Evolutionary conservation across 2,329 filamentous ascomycete species (phyloP), one percentile per base, ranked within the genome.

Genomic region (Fusarium pininemorale): DNA sequence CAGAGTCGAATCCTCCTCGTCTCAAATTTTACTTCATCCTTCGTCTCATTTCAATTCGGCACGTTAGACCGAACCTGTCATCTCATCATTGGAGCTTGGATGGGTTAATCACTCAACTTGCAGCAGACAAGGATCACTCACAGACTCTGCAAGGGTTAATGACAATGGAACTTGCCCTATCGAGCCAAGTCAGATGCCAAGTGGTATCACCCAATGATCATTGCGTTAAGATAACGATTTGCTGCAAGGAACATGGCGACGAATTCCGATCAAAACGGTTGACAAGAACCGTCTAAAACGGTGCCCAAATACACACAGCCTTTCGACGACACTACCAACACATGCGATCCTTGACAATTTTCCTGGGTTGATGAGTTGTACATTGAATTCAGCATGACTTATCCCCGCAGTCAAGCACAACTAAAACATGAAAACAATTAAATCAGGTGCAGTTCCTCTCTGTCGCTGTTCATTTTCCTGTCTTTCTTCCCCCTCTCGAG

Each of bases 161-260:
- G 24, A 24, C 32, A 58, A 14, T 59, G 42, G 26, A 48, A 41
- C 55, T 68, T 68, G 47, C 66, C 66, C n/a, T 37, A 42, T 69
- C 38, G 28, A 63, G 66, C 60, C 54, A 63, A 42, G 66, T 24
- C 55, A 55, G 30, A 47, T 59, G 67, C 53, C 62, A 60, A 53
- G 50, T 39, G 20, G 12, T 16, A 48, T 66, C 42, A 39, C 35
- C 66, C 70, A 73, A 73, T 73, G 6, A 48, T 22, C 30, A 3
- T 12, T 16, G 12, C 38, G 55, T 42, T 37, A 50, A 61, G 39
- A 18, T 26, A 53, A 55, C 38, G 39, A 62, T 74, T 38, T 65
- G 15, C 66, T 74, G 66, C 70, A 73, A 60, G 70, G 70, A 68
- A 71, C 38, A 66, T 45, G 54, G 14, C 30, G 30, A n/a, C 32